Base-by-base conservation (phyloP, 1,284 basidiomycete genomes). In the Boletellus deceptivus region DNA sequence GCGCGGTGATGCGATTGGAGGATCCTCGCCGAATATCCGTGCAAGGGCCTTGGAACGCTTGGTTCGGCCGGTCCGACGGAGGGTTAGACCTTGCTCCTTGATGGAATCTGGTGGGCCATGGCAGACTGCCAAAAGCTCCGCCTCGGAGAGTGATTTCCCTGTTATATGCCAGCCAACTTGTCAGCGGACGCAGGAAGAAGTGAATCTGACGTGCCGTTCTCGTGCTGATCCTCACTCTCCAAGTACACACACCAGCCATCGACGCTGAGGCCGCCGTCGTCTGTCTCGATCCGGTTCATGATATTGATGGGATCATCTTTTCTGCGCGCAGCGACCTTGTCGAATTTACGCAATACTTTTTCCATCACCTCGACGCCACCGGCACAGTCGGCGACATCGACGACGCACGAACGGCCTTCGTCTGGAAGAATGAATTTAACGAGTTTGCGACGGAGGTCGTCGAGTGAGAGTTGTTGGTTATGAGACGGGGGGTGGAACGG, bases 201-300 rank as follows among this genome's bases (percentile, higher is more conserved):
- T 49, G 11, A 27, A 37, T 17, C 8, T 0, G 13, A 44, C 22
- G 65, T 78, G 87, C 88, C 78, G 52, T 74, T 69, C 3, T 78
- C 79, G 42, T 80, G 79, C 14, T 77, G 78, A n/a, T 77, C 78
- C 43, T 80, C 75, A 13, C 75, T 75, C 65, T 87, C 82, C 39
- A 87, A 71, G 69, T 82, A 93, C 0, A 93, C 86, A 16, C 85
- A 89, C 91, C 93, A 97, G 0, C 92, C 92, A 57, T 95, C 91
- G 3, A 94, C 84, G 49, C 80, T 81, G 14, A 95, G 72, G 1
- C 82, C 84, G 2, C 83, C 83, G 25, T 83, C 82, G 17, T 80
- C 80, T 0, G 76, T 80, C 49, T 80, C 78, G 17, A 78, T 74
- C 36, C 75, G 72, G 50, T 79, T 82, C 48, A 73, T 64, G 47